A percentile compares a stretch with the other conserved stretches of the same genome.
phyloP scores from a whole-genome alignment of 2,329 filamentous ascomycete species.

The Coniella lustricola region DNA sequence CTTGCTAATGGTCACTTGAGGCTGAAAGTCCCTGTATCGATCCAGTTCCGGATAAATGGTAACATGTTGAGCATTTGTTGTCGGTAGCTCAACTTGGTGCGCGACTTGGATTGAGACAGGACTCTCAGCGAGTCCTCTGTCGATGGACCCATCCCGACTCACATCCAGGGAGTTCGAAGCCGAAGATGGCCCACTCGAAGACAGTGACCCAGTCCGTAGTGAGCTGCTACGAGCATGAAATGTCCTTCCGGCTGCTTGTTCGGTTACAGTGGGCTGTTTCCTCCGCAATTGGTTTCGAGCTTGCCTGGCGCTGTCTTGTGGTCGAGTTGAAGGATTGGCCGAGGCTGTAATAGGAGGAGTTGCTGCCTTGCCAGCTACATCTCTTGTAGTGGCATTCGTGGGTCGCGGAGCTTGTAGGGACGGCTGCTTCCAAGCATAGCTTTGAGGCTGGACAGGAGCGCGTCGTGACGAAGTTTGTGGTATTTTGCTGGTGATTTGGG shows the following conservation, averaged over 20 bases:
- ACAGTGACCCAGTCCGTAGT: slow-evolving; percentile 34
- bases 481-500: slow-evolving; percentile 26
- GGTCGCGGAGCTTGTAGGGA: slow-evolving; percentile 37
- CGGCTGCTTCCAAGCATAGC: slow-evolving; percentile 26
- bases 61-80: slow-evolving; percentile 32
- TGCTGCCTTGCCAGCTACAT: slow-evolving; percentile 26
- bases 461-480: slow-evolving; percentile 28
- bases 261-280: slow-evolving; percentile 41
- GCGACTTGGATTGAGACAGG: slow-evolving; percentile 36
- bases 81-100: slow-evolving; percentile 35
- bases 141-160: slow-evolving; percentile 29
- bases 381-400: slow-evolving; percentile 31
- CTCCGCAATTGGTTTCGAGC: slow-evolving; percentile 39
- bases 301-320: slow-evolving; percentile 26
- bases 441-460: slow-evolving; percentile 18
- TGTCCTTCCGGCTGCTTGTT: slow-evolving; percentile 27
- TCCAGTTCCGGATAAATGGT: slow-evolving; percentile 55
- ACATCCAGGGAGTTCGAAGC: slow-evolving; percentile 27
- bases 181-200: slow-evolving; percentile 34
- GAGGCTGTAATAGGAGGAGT: slow-evolving; percentile 24
- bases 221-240: slow-evolving; percentile 30
- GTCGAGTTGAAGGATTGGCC: slow-evolving; percentile 27
- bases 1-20: slow-evolving; percentile 28
- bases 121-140: slow-evolving; percentile 36
- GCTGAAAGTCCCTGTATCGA: slow-evolving; percentile 46